These are phyloP conservation scores for Guillardia theta DNA, from an alignment of 78 protist genomes.

Conservation along the genomic window DNA sequence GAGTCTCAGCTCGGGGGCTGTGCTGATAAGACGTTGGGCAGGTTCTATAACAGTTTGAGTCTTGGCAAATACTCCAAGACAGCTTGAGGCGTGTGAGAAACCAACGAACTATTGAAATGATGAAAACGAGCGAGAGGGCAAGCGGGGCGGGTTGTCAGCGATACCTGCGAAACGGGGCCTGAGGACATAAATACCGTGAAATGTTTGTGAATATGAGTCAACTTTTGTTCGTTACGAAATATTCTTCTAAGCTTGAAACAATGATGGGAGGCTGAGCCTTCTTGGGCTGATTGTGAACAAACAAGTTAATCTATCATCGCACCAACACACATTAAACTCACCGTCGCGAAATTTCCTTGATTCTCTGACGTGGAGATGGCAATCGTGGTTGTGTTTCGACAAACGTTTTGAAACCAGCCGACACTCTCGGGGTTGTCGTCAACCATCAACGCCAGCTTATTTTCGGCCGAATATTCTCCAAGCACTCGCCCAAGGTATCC, in stretches of 20 bases:
- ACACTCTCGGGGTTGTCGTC: background rate
- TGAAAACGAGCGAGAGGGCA: no score
- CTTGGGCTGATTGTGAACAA: no score
- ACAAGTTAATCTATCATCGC: no score
- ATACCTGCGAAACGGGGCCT: no score
- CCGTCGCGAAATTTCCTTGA: background rate
- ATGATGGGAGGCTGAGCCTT: no score
- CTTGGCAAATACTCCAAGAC: slow-evolving; percentile 42
- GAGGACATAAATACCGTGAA: no score
- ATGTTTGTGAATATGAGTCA: no score
- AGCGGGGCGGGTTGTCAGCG: no score
- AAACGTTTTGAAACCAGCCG: background rate
- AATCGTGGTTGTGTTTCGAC: background rate
- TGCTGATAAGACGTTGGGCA: background rate
- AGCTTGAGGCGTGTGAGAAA: background rate
- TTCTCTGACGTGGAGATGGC: background rate
- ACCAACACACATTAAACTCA: no score
- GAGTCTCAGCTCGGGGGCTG: background rate
- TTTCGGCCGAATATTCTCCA: background rate
- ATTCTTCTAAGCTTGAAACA: no score
- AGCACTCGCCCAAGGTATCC: background rate
- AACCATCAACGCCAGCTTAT: background rate
- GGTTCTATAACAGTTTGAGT: background rate
- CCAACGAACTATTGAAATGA: no score
- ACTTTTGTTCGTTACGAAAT: no score